Percentiles rank a stretch among this genome's conserved stretches.
phyloP scores from a whole-genome alignment of 805 yeast genomes.

The Yamadazyma sp. region DNA sequence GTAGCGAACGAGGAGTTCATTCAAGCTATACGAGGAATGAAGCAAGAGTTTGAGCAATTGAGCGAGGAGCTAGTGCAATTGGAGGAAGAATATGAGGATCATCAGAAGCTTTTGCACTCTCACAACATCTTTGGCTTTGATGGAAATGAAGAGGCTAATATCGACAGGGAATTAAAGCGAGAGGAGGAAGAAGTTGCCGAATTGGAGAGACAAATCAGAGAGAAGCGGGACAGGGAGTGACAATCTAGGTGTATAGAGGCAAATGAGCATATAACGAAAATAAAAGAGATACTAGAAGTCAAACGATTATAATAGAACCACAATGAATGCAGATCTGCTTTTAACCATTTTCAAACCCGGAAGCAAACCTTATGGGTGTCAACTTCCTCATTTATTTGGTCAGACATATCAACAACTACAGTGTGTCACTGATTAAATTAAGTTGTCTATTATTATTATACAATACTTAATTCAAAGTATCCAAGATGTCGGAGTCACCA shows the following conservation, averaged over 20 bases:
- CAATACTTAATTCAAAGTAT: slow-evolving; percentile 10
- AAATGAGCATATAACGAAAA: not conserved
- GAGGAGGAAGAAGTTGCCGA: slow-evolving; percentile 48
- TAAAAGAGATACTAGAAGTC: too few relatives aligned
- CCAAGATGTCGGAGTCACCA: slow-evolving; percentile 99
- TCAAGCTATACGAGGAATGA: slow-evolving; percentile 36
- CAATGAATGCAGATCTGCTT: too few relatives aligned
- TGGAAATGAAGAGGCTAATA: slow-evolving; percentile 5
- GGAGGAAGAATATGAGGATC: slow-evolving; percentile 44
- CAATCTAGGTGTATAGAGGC: not conserved
- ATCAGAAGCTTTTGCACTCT: slow-evolving; percentile 37
- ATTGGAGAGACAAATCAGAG: slow-evolving; percentile 38
- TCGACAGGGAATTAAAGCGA: slow-evolving; percentile 14
- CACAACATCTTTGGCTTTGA: slow-evolving; percentile 18
- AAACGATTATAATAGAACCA: too few relatives aligned
- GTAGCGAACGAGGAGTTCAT: slow-evolving; percentile 22
- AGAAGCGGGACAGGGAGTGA: not conserved
- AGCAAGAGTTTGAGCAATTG: slow-evolving; percentile 36
- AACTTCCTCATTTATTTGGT: too few relatives aligned
- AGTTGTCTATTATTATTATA: slow-evolving; percentile 12
- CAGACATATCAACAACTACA: too few relatives aligned
- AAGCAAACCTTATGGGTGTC: too few relatives aligned
- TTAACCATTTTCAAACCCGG: too few relatives aligned
- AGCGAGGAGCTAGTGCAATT: slow-evolving; percentile 41
- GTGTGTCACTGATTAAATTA: too few relatives aligned